Conservation (phyloP, 2,329 filamentous ascomycete species). For the Ceratocystiopsis brevicomis region DNA sequence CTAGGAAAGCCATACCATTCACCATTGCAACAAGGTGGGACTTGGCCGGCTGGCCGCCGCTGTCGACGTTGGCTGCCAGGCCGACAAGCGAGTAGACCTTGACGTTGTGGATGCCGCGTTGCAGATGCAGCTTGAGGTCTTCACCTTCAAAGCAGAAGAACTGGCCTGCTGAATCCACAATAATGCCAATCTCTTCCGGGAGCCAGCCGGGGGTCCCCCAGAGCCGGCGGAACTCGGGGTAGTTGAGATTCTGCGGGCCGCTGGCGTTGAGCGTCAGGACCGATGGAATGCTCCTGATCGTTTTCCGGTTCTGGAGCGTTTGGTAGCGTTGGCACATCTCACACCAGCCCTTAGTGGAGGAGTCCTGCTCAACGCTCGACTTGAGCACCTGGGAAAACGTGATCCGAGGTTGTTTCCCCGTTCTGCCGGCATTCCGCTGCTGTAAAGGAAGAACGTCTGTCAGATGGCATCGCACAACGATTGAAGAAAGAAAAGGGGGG, state of each 20-base stretch:
- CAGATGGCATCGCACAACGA: neutral
- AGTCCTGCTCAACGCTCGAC: constrained; percentile 74
- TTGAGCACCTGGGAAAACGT: constrained; percentile 88
- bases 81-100: constrained; percentile 84
- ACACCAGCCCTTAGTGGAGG: constrained; percentile 83
- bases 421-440: constrained; percentile 16
- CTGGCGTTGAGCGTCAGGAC: constrained; percentile 83
- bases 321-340: constrained; percentile 81
- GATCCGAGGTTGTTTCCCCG: constrained; percentile 31
- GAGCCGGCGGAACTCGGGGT: constrained; percentile 53
- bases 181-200: constrained; percentile 82
- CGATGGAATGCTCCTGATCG: constrained; percentile 60
- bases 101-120: constrained; percentile 62
- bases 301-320: constrained; percentile 67
- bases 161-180: constrained; percentile 64
- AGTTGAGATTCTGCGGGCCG: constrained; percentile 28
- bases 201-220: constrained; percentile 87
- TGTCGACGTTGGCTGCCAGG: constrained; percentile 76
- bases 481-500: neutral
- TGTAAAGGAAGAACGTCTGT: neutral
- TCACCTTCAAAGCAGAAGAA: constrained; percentile 91
- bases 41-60: constrained; percentile 57
- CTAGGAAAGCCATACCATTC: constrained; percentile 40
- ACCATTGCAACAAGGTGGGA: constrained; percentile 82
- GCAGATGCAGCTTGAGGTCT: constrained; percentile 62